phyloP scores from a whole-genome alignment of 306 rosid species.

The Rosa multiflora region DNA sequence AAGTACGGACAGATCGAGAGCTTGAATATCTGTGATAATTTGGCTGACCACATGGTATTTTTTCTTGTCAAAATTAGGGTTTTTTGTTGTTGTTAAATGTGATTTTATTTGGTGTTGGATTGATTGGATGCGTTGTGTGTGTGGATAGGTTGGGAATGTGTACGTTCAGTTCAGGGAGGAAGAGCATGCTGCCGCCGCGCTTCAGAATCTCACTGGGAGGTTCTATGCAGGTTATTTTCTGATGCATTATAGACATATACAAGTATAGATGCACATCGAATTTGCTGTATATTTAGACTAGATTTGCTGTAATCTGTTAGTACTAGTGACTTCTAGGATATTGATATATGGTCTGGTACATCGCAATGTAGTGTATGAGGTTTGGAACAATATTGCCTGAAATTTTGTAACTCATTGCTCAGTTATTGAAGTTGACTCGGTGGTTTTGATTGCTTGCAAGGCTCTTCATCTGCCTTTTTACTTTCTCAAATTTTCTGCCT shows the following conservation, averaged over 20 bases:
- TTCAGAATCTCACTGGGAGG: conserved; percentile 81
- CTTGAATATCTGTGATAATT: conserved; percentile 91
- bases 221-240: conserved; percentile 71
- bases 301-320: neutral
- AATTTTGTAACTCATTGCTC: neutral
- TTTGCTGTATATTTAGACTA: neutral
- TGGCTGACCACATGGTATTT: conserved; percentile 94
- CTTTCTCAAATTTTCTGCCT: neutral
- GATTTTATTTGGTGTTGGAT: neutral
- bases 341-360: neutral
- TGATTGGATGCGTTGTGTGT: conserved; percentile 1
- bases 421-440: neutral
- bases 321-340: neutral
- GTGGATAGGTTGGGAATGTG: conserved; percentile 85
- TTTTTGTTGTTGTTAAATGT: neutral
- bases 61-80: neutral
- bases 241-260: neutral
- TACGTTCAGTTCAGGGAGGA: no score
- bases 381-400: neutral
- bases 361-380: neutral
- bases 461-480: neutral
- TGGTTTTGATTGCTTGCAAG: neutral
- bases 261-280: neutral
- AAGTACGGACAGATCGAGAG: conserved; percentile 92
- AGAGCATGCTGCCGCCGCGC: conserved; percentile 93